Conservation (phyloP, 2,329 filamentous ascomycete species). For the Curvularia lunata region DNA sequence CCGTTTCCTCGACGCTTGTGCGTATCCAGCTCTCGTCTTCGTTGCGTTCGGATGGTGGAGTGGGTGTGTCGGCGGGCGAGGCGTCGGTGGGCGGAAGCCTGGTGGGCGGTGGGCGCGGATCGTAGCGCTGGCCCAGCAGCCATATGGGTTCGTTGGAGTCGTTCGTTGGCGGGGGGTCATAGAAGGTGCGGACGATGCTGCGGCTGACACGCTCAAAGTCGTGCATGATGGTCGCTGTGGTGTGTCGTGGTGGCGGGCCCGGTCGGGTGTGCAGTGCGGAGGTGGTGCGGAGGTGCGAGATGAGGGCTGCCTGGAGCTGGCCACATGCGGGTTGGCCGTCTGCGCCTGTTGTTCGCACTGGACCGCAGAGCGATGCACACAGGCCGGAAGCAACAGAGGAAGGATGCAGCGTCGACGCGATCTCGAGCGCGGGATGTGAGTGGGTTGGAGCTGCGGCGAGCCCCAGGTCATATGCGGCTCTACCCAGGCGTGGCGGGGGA, state of each 20-base stretch:
- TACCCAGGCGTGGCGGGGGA: conserved; percentile 14
- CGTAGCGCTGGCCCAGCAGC: conserved; percentile 74
- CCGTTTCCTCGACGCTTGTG: conserved; percentile 71
- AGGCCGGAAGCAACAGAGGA: not conserved
- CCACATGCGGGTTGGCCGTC: conserved; percentile 19
- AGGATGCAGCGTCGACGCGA: not conserved
- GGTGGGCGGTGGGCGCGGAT: conserved; percentile 38
- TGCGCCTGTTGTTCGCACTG: conserved; percentile 2
- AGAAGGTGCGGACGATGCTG: conserved; percentile 87
- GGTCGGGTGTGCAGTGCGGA: conserved; percentile 17
- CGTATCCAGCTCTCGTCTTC: conserved; percentile 65
- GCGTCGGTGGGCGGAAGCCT: conserved; percentile 28
- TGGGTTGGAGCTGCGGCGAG: conserved; percentile 1
- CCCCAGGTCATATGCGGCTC: conserved; percentile 18
- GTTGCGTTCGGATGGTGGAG: conserved; percentile 33
- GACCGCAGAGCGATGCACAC: not conserved
- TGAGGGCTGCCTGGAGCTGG: conserved; percentile 20
- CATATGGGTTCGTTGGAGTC: conserved; percentile 77
- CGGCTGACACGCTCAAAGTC: conserved; percentile 77
- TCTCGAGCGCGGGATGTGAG: not conserved
- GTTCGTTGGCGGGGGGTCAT: conserved; percentile 88
- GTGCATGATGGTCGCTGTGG: conserved; percentile 56
- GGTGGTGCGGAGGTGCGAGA: conserved; percentile 22
- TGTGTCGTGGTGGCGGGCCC: not conserved
- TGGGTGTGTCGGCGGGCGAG: conserved; percentile 27